Percentiles rank a stretch among this genome's conserved stretches.
Evolutionary conservation across 441 rosid species (phyloP).

Genomic region (Hura crepitans): DNA sequence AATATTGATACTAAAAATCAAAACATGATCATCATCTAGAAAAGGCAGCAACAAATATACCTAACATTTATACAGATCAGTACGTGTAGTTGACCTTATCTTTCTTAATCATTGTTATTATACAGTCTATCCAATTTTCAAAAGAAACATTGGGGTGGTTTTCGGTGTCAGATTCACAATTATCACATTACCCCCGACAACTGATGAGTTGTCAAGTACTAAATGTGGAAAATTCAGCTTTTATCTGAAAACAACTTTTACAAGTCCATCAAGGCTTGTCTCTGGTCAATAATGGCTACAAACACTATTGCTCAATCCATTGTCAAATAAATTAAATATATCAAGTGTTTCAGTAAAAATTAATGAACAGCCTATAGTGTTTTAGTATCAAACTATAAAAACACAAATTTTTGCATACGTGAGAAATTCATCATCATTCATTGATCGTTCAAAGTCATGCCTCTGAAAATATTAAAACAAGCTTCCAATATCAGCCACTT

Average conservation of each 20-base stretch:
- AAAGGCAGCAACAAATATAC: not conserved
- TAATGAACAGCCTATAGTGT: not conserved
- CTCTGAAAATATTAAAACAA: not conserved
- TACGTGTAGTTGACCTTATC: not conserved
- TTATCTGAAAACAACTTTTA: not conserved
- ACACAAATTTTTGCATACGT: not conserved
- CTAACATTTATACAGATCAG: not conserved
- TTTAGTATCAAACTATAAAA: not conserved
- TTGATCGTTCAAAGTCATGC: not conserved
- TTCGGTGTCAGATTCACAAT: not conserved
- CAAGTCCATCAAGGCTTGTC: not conserved
- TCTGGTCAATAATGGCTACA: not conserved
- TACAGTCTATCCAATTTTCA: not conserved
- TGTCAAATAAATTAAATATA: not conserved
- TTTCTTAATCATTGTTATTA: not conserved
- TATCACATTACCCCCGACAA: not conserved
- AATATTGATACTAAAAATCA: not conserved
- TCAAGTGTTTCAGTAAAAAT: slow-evolving; percentile 1
- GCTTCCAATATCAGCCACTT: slow-evolving; percentile 3
- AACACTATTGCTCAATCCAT: not conserved
- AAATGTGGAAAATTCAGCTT: not conserved
- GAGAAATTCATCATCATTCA: not conserved
- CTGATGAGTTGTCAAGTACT: not conserved
- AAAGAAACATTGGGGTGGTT: not conserved
- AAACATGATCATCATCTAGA: not conserved